A percentile compares a stretch with the other conserved stretches of the same genome.
Evolutionary conservation across 1,284 basidiomycete genomes (phyloP).

Genomic region (Ustanciosporium gigantosporum): DNA sequence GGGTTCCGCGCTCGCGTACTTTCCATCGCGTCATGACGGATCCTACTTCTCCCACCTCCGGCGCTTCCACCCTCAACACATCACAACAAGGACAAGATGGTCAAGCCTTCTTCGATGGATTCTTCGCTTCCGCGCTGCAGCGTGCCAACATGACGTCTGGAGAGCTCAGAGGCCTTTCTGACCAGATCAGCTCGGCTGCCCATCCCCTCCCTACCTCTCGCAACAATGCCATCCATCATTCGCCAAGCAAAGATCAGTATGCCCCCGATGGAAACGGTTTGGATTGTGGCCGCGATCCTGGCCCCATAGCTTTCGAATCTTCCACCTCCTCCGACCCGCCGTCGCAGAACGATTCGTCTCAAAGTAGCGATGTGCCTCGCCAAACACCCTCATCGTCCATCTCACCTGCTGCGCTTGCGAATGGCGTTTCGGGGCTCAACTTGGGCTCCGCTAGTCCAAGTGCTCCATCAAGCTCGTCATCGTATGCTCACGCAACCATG

Average conservation of each 20-base stretch:
- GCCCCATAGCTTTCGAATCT: constrained; percentile 7
- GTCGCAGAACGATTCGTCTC: no score
- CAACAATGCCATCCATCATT: no score
- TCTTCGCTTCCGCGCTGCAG: constrained; percentile 34
- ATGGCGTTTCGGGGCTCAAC: constrained; percentile 23
- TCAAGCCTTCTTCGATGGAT: constrained; percentile 31
- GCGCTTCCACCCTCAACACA: no score
- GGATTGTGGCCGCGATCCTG: constrained; percentile 39
- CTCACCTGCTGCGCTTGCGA: constrained; percentile 9
- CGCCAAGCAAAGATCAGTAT: constrained; percentile 9
- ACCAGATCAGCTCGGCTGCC: constrained; percentile 4
- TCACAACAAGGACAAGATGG: no score
- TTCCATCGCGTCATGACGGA: no score
- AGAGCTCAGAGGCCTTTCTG: constrained; percentile 16
- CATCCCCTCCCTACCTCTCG: constrained; percentile 5
- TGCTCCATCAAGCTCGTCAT: constrained; percentile 5
- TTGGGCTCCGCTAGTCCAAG: constrained; percentile 7
- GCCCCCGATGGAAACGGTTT: constrained; percentile 35
- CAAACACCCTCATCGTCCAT: constrained; percentile 1
- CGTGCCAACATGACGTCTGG: constrained; percentile 34
- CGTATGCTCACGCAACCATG: constrained; percentile 13
- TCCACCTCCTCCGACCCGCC: not conserved
- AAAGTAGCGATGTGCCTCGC: not conserved
- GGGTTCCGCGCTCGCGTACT: no score
- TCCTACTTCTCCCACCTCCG: no score